Percentiles rank a stretch among this genome's conserved stretches.
phyloP scores from a whole-genome alignment of 805 yeast genomes.

The Candida sithepensis region DNA sequence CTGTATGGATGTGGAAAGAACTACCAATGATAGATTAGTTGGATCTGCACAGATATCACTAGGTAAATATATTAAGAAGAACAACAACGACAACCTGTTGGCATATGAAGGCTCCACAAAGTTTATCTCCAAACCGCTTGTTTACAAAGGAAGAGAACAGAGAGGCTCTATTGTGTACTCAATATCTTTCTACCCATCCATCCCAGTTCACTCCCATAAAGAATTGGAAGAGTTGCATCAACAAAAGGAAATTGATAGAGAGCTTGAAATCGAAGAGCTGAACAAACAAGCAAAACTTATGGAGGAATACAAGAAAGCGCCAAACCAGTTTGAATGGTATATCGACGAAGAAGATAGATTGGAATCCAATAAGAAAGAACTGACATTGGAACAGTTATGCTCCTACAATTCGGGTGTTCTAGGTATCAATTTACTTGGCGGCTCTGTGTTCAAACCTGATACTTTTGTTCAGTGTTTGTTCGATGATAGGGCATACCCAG shows the following conservation, averaged over 20 bases:
- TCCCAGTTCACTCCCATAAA: constrained; percentile 57
- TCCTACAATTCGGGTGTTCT: constrained; percentile 61
- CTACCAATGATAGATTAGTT: constrained; percentile 57
- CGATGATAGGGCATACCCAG: constrained; percentile 63
- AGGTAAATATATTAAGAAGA: constrained; percentile 45
- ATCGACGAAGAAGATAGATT: constrained; percentile 40
- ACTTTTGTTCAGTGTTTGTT: constrained; percentile 54
- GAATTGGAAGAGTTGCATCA: constrained; percentile 48
- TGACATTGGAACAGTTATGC: constrained; percentile 50
- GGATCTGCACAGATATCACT: constrained; percentile 55
- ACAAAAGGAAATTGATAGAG: constrained; percentile 35
- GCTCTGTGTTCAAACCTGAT: constrained; percentile 45
- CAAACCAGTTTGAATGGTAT: constrained; percentile 64
- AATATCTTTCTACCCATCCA: constrained; percentile 60
- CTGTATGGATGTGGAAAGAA: constrained; percentile 63
- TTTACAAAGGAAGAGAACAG: constrained; percentile 37
- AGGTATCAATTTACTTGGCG: constrained; percentile 49
- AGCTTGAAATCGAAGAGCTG: constrained; percentile 37
- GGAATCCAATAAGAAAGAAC: constrained; percentile 37
- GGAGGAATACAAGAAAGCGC: constrained; percentile 50
- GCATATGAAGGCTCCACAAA: constrained; percentile 51
- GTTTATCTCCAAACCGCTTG: constrained; percentile 33
- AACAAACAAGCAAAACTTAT: constrained; percentile 47
- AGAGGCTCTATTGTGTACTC: constrained; percentile 48
- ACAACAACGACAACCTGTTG: constrained; percentile 42